These are phyloP conservation scores for Globisporangium takayamanum DNA, from an alignment of 352 stramenopile species.

Conservation along the genomic window DNA sequence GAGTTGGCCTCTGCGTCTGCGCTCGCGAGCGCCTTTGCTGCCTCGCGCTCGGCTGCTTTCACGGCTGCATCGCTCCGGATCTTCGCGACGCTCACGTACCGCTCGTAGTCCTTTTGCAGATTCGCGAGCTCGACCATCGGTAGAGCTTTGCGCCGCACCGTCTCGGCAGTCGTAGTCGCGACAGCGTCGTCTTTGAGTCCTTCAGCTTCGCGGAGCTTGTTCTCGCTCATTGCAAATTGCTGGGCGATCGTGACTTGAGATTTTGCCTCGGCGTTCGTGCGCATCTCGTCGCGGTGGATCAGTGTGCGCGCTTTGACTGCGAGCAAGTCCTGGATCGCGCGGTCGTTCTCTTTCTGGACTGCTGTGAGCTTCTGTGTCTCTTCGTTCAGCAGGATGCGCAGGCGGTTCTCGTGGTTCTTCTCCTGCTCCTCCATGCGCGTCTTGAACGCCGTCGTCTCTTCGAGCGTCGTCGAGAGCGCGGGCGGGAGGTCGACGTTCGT, in stretches of 20 bases:
- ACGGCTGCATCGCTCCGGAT: conserved; percentile 57
- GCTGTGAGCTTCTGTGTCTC: conserved; percentile 79
- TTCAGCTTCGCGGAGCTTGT: conserved; percentile 66
- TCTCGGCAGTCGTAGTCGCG: conserved; percentile 39
- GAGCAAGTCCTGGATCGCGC: conserved; percentile 63
- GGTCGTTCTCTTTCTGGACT: conserved; percentile 76
- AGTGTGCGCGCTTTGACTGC: conserved; percentile 55
- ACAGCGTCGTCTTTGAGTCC: conserved; percentile 65
- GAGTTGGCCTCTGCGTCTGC: conserved; percentile 60
- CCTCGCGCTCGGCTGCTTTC: conserved; percentile 58
- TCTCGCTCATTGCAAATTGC: conserved; percentile 39
- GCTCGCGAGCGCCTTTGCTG: conserved; percentile 40
- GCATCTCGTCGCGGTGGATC: conserved; percentile 77
- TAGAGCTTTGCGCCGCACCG: conserved; percentile 52
- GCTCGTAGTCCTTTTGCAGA: conserved; percentile 51
- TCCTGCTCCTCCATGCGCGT: conserved; percentile 85
- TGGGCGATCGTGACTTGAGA: conserved; percentile 67
- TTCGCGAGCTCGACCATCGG: conserved; percentile 53
- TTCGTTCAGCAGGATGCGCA: conserved; percentile 78
- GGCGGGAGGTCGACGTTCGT: conserved; percentile 72
- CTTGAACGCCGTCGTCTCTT: conserved; percentile 83
- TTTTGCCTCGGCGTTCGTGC: conserved; percentile 67
- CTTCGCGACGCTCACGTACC: conserved; percentile 60
- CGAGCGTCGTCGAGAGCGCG: conserved; percentile 56
- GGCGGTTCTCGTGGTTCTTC: conserved; percentile 86